Evolutionary conservation across 2,329 filamentous ascomycete genomes (phyloP).

Genomic region (Ophiognomonia clavigignenti-juglandacearum): DNA sequence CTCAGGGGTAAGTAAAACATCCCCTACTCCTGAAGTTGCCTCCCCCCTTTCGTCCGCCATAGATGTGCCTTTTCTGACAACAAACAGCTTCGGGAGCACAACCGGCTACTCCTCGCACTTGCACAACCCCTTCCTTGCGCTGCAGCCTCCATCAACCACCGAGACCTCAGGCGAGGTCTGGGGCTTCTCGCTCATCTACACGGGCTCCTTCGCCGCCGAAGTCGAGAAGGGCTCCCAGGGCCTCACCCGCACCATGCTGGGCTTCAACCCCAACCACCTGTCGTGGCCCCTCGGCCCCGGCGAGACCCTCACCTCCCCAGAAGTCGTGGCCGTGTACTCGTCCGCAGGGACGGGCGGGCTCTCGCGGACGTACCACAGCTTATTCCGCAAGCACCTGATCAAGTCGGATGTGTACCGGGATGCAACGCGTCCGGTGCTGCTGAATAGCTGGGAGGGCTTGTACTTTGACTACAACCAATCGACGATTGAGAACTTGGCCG

Average conservation of each 20-base stretch:
- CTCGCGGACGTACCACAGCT: slow-evolving; percentile 55
- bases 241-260: slow-evolving; percentile 53
- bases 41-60: background rate
- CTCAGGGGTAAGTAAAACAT: slow-evolving; percentile 39
- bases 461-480: slow-evolving; percentile 54
- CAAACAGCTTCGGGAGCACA: slow-evolving; percentile 51
- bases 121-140: slow-evolving; percentile 59
- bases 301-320: slow-evolving; percentile 54
- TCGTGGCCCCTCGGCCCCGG: slow-evolving; percentile 53
- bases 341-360: slow-evolving; percentile 54
- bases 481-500: slow-evolving; percentile 49
- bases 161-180: slow-evolving; percentile 58
- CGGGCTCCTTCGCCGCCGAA: slow-evolving; percentile 57
- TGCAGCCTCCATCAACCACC: slow-evolving; percentile 52
- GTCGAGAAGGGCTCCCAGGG: slow-evolving; percentile 60
- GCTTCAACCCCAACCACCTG: slow-evolving; percentile 56
- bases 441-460: slow-evolving; percentile 65
- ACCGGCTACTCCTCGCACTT: slow-evolving; percentile 59
- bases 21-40: too few species aligned
- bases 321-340: slow-evolving; percentile 59
- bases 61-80: too few species aligned
- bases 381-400: slow-evolving; percentile 59
- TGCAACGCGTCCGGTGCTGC: slow-evolving; percentile 46
- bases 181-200: slow-evolving; percentile 62
- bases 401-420: slow-evolving; percentile 46